Percentiles rank a stretch among this genome's conserved stretches.
phyloP scores from a whole-genome alignment of 2,329 filamentous ascomycete genomes.

The Aspergillus texensis region DNA sequence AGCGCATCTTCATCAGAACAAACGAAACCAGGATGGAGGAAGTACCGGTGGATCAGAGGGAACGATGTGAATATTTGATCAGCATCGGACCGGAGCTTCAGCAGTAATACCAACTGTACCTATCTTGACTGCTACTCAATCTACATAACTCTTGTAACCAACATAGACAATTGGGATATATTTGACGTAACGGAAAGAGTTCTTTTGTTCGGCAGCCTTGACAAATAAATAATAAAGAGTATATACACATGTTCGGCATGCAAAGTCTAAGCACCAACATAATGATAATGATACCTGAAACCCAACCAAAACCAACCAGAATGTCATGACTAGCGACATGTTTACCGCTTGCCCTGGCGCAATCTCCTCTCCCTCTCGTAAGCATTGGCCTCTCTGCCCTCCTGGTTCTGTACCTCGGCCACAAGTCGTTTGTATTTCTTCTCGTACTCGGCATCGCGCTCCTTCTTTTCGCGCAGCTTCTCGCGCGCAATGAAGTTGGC shows the following conservation, averaged over 20 bases:
- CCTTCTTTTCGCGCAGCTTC: conserved; percentile 88
- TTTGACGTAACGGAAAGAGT: background rate
- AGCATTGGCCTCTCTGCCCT: conserved; percentile 80
- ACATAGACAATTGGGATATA: background rate
- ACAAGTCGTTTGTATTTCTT: conserved; percentile 91
- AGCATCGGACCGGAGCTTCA: conserved; percentile 52
- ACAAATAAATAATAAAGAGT: background rate
- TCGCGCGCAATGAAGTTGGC: conserved; percentile 91
- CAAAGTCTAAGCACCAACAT: background rate
- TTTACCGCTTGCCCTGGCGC: conserved; percentile 65
- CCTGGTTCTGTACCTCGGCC: conserved; percentile 93
- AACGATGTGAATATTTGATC: conserved; percentile 53
- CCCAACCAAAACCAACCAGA: background rate
- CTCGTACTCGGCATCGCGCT: conserved; percentile 90
- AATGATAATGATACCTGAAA: background rate
- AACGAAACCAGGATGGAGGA: conserved; percentile 51
- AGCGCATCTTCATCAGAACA: conserved; percentile 49
- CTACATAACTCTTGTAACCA: background rate
- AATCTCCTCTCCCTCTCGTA: conserved; percentile 85
- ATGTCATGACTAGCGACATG: background rate
- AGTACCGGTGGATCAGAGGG: conserved; percentile 42
- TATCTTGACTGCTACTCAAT: no score
- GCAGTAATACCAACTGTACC: conserved; percentile 40
- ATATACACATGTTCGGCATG: conserved; percentile 2
- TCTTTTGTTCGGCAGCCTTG: background rate